These are phyloP conservation scores for Colletotrichum plurivorum DNA, from an alignment of 2,329 filamentous ascomycete genomes.

Conservation along the genomic window DNA sequence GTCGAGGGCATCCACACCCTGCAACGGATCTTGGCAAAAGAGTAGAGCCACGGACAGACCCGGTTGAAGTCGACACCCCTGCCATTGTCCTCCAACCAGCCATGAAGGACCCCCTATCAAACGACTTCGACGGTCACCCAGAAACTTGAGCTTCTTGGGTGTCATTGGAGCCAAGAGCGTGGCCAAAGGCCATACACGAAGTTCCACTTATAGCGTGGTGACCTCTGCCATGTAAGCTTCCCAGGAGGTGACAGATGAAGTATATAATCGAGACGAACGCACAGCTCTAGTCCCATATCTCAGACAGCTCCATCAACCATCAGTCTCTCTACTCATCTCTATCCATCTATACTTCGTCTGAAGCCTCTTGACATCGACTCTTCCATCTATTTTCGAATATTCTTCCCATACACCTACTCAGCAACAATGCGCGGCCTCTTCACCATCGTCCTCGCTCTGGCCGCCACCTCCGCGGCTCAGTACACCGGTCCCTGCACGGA, in stretches of 20 bases:
- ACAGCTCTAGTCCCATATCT: slow-evolving; percentile 1
- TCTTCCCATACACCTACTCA: not conserved
- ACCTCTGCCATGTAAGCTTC: not conserved
- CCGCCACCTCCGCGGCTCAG: slow-evolving; percentile 16
- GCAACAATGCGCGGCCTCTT: slow-evolving; percentile 26
- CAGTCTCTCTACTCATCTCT: not conserved
- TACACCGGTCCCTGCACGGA: slow-evolving; percentile 34
- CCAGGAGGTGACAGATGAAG: slow-evolving; percentile 1
- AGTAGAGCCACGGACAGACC: not conserved
- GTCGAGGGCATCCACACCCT: not conserved
- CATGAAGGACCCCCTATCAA: not conserved
- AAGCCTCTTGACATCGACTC: not conserved
- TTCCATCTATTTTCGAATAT: not conserved
- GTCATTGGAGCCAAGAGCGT: not conserved
- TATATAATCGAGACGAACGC: slow-evolving; percentile 31
- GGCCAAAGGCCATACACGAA: not conserved
- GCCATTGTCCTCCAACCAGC: not conserved
- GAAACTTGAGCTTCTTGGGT: not conserved
- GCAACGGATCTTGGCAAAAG: not conserved
- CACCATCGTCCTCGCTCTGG: slow-evolving; percentile 24
- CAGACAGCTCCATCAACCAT: not conserved
- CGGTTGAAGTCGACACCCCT: not conserved
- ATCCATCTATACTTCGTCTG: slow-evolving; percentile 2
- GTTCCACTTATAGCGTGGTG: slow-evolving; percentile 6
- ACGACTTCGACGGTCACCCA: not conserved